Conservation (phyloP, 192 early-diverging fungal species). For the Coemansia sp. region DNA sequence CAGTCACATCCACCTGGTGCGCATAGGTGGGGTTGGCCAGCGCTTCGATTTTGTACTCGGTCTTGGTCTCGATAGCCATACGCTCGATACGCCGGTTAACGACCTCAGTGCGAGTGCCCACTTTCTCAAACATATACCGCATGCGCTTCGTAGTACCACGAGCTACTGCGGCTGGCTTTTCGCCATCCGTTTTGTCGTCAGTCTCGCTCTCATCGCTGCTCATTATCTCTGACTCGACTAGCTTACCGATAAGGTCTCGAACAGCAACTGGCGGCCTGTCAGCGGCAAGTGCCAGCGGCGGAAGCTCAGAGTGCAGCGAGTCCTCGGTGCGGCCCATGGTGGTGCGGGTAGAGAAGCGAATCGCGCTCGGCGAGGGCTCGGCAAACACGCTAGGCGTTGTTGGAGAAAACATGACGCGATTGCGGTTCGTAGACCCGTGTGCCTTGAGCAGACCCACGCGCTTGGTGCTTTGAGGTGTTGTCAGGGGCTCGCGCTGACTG, state of each 20-base stretch:
- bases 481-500: slow-evolving; percentile 27
- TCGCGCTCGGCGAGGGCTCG: slow-evolving; percentile 48
- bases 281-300: slow-evolving; percentile 17
- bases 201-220: slow-evolving; percentile 31
- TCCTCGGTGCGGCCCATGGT: slow-evolving; percentile 42
- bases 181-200: not conserved
- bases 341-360: slow-evolving; percentile 38
- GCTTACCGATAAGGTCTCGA: slow-evolving; percentile 7
- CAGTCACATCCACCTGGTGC: slow-evolving; percentile 60
- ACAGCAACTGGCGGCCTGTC: slow-evolving; percentile 7
- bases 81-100: slow-evolving; percentile 51
- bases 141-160: slow-evolving; percentile 24
- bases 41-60: slow-evolving; percentile 39
- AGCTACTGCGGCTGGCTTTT: not conserved
- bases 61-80: slow-evolving; percentile 44
- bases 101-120: slow-evolving; percentile 34
- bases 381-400: slow-evolving; percentile 51
- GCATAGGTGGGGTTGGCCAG: slow-evolving; percentile 56
- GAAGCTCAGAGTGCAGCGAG: slow-evolving; percentile 29
- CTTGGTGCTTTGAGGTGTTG: slow-evolving; percentile 38
- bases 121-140: slow-evolving; percentile 55
- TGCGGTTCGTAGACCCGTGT: slow-evolving; percentile 7
- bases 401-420: slow-evolving; percentile 24
- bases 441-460: slow-evolving; percentile 35
- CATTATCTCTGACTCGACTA: not conserved